phyloP scores from a whole-genome alignment of 495 filamentous ascomycete genomes.

The Chaetomium cochliodes region DNA sequence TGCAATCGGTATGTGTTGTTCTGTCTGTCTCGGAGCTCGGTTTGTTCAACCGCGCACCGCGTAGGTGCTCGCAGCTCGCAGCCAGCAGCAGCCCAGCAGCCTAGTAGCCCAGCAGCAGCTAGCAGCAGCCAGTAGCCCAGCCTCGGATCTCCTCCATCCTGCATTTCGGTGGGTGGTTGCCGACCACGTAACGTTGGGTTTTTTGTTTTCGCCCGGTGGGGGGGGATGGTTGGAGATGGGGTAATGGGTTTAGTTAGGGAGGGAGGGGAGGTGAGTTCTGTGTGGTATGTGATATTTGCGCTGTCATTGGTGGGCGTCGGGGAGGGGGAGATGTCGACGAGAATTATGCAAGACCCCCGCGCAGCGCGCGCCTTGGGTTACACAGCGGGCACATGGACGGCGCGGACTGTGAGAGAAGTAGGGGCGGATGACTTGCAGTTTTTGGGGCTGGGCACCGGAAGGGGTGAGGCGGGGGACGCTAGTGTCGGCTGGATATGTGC shows the following conservation, averaged over 20 bases:
- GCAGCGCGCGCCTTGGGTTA: slow-evolving; percentile 4
- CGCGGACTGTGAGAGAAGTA: background rate
- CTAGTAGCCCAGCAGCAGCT: too few species aligned
- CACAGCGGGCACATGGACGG: background rate
- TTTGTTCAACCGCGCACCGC: too few species aligned
- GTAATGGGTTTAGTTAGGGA: too few species aligned
- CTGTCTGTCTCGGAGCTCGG: background rate
- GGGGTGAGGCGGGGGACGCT: background rate
- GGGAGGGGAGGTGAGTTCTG: background rate
- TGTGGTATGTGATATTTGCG: background rate
- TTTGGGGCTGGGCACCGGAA: background rate
- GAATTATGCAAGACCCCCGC: background rate
- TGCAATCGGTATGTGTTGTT: background rate
- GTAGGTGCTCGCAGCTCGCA: too few species aligned
- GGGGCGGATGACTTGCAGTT: slow-evolving; percentile 12
- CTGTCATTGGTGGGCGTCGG: background rate
- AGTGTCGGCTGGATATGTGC: background rate
- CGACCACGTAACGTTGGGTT: too few species aligned
- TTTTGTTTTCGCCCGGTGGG: too few species aligned
- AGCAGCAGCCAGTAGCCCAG: too few species aligned
- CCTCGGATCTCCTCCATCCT: too few species aligned
- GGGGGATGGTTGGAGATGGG: too few species aligned
- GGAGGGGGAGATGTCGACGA: background rate
- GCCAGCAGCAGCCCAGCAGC: too few species aligned
- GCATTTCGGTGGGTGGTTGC: too few species aligned